Evolutionary conservation across 192 early-diverging fungal genomes (phyloP).

Genomic region (Tieghemiomyces parasiticus): DNA sequence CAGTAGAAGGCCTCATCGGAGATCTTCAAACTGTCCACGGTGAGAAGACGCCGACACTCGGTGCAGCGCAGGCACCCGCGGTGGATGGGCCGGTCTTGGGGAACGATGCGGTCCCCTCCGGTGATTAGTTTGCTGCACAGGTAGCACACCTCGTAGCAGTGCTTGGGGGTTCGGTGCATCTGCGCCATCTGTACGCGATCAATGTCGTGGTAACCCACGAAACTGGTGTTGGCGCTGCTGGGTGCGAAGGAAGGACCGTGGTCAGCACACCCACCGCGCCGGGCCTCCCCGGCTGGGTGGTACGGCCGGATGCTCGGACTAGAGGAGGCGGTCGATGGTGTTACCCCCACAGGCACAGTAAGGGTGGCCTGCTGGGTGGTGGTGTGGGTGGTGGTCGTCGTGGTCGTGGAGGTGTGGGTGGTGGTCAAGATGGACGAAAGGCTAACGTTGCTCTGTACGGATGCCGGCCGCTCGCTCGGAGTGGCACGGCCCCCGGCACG

Average conservation of each 20-base stretch:
- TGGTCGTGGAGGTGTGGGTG: neutral
- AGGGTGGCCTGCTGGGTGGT: neutral
- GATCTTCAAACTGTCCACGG: neutral
- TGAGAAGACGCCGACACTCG: neutral
- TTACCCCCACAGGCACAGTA: neutral
- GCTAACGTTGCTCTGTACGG: neutral
- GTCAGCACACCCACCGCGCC: too few relatives aligned
- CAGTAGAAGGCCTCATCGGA: conserved; percentile 7
- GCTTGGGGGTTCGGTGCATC: neutral
- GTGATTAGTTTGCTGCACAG: neutral
- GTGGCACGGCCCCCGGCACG: neutral
- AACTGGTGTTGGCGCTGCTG: neutral
- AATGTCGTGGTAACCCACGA: neutral
- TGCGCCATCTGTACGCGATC: neutral
- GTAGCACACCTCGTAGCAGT: conserved; percentile 9
- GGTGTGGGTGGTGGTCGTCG: neutral
- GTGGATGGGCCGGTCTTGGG: conserved; percentile 8
- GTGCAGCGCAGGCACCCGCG: neutral
- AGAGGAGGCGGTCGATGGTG: too few relatives aligned
- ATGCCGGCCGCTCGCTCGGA: neutral
- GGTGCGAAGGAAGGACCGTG: neutral
- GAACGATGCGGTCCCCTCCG: neutral
- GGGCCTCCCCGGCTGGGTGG: too few relatives aligned
- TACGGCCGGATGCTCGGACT: too few relatives aligned
- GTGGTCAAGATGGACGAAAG: neutral